Conservation (phyloP, 2,329 filamentous ascomycete genomes). For the Zymoseptoria brevis region DNA sequence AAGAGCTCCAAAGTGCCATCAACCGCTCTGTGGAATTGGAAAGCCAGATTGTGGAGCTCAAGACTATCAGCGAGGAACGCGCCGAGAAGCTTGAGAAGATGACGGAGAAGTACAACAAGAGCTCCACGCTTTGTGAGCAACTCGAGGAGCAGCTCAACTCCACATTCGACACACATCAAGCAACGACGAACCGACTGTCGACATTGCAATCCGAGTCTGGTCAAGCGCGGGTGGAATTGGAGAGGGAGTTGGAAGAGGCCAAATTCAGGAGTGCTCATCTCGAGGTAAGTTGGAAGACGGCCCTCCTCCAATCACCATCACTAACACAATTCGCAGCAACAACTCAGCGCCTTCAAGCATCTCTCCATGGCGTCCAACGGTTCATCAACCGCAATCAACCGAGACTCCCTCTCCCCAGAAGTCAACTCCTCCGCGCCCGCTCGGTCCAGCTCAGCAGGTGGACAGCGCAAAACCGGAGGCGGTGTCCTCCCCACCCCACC, state of each 20-base stretch:
- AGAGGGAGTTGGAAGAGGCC: slow-evolving; percentile 67
- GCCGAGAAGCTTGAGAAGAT: slow-evolving; percentile 51
- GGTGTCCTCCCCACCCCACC: slow-evolving; percentile 85
- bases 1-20: slow-evolving; percentile 36
- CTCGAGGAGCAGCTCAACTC: slow-evolving; percentile 92
- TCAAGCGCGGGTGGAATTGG: slow-evolving; percentile 39
- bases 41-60: slow-evolving; percentile 38
- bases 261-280: slow-evolving; percentile 65
- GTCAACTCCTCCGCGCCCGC: slow-evolving; percentile 37
- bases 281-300: slow-evolving; percentile 51
- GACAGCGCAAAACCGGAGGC: slow-evolving; percentile 79
- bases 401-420: slow-evolving; percentile 40
- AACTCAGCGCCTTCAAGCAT: slow-evolving; percentile 36
- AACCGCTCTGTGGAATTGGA: slow-evolving; percentile 35
- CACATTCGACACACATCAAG: slow-evolving; percentile 89
- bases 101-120: slow-evolving; percentile 71
- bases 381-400: slow-evolving; percentile 30
- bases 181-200: slow-evolving; percentile 76
- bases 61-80: slow-evolving; percentile 45
- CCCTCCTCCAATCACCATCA: neutral
- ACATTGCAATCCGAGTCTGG: slow-evolving; percentile 46
- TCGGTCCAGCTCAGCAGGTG: slow-evolving; percentile 49
- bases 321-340: slow-evolving; percentile 51
- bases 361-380: slow-evolving; percentile 26
- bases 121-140: slow-evolving; percentile 84